Percentiles rank a stretch among this genome's conserved stretches.
Evolutionary conservation across 345 rosid species (phyloP).

Genomic region (Melaleuca quinquenervia): DNA sequence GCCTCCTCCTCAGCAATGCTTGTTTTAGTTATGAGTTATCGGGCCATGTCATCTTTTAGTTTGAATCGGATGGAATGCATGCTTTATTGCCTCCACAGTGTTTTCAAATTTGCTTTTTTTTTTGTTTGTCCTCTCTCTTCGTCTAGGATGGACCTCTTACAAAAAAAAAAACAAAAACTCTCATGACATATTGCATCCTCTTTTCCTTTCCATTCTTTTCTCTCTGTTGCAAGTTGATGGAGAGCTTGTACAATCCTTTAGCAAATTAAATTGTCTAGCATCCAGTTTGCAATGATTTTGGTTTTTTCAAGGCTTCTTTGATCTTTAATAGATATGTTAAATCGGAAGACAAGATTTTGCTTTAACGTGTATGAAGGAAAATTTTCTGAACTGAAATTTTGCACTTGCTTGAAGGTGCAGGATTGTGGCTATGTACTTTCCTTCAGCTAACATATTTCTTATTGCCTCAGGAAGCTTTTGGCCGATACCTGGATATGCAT

Average conservation of each 20-base stretch:
- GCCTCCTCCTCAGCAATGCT: background rate
- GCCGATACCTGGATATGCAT: slow-evolving; percentile 82
- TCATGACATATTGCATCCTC: background rate
- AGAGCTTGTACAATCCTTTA: background rate
- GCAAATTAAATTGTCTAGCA: background rate
- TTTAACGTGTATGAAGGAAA: background rate
- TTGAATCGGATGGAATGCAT: background rate
- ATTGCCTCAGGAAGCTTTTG: slow-evolving; percentile 62
- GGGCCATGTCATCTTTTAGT: background rate
- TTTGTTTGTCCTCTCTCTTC: background rate
- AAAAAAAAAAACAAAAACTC: too few relatives aligned
- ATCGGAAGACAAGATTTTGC: background rate
- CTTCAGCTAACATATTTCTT: background rate
- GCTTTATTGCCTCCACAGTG: background rate
- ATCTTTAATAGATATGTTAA: background rate
- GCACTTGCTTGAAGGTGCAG: background rate
- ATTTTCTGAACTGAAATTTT: background rate
- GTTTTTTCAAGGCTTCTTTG: background rate
- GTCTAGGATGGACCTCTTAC: background rate
- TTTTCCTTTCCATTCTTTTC: background rate
- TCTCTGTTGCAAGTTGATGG: background rate
- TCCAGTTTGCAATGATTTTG: background rate
- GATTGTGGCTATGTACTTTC: background rate
- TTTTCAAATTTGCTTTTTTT: background rate
- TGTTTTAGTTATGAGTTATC: background rate